Conservation (phyloP, 192 early-diverging fungal genomes). For the Linnemannia schmuckeri region DNA sequence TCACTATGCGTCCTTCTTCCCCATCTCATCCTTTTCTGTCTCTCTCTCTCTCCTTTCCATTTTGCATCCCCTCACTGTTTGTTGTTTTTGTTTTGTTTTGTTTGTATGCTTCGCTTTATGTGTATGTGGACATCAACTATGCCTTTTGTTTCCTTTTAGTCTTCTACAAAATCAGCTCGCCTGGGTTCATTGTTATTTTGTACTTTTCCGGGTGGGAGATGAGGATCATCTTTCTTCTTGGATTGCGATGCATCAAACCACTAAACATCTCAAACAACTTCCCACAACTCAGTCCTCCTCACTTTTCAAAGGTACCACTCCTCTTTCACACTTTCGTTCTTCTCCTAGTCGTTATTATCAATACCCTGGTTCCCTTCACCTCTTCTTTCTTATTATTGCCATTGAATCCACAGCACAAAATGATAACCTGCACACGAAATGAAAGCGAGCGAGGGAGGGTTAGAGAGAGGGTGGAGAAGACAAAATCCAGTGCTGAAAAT, state of each 20-base stretch:
- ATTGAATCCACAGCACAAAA: background rate
- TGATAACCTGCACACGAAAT: background rate
- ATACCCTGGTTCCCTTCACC: background rate
- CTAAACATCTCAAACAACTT: background rate
- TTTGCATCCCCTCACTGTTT: background rate
- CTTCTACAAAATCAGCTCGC: background rate
- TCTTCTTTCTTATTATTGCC: background rate
- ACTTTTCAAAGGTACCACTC: background rate
- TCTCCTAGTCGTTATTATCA: background rate
- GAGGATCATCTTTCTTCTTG: background rate
- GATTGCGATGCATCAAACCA: background rate
- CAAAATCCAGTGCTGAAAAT: background rate
- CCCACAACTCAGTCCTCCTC: background rate
- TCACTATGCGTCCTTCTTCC: background rate
- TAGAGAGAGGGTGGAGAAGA: background rate
- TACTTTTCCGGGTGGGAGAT: no score
- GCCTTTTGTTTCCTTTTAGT: background rate
- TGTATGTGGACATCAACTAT: background rate
- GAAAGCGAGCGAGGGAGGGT: background rate
- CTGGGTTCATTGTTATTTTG: background rate
- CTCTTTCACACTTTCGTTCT: background rate
- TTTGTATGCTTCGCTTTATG: background rate
- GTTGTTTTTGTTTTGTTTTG: background rate
- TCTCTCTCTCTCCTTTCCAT: background rate
- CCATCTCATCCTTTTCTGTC: background rate